Base-by-base conservation (phyloP, 2,329 filamentous ascomycete species). In the Scedosporium minutisporum region DNA sequence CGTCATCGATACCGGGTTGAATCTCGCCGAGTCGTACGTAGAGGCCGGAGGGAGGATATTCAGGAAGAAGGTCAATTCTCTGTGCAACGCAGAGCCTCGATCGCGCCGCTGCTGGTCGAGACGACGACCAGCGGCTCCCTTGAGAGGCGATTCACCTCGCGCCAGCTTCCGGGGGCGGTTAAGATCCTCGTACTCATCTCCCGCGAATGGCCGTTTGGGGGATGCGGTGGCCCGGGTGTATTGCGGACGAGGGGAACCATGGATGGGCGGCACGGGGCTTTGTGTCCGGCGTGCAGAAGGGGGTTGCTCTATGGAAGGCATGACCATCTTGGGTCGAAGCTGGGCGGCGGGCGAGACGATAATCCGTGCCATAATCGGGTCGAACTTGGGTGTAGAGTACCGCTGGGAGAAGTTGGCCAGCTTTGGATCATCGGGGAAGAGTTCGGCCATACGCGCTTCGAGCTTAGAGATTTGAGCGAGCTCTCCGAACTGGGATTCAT, bases 401-500 rank as follows among this genome's bases (percentile, higher is more conserved):
- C 93, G 88, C 64, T 88, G 84, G 10, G 86, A 82, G 72, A 97
- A 97, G 64, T 86, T 85, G 14, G 81, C 77, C 46, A 96, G 80
- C 63, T 84, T 87, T 3, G 91, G 88, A 69, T 97, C 93, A 64
- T 93, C 87, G 0, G 93, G 93, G 74, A 91, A 99, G n/a, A 97
- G 81, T 70, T 96, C 92, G 23, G 85, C 84, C 92, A 99, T 97
- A 57, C 95, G 87, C 69, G 88, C 88, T 74, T 99, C 96, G 16
- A 99, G 81, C 72, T 96, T 95, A 66, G 87, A 86, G 62, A 99
- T 91, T 69, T 97, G 93, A 5, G 89, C 86, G 4, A 97, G 82
- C 72, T 99, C 95, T 63, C 96, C 95, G 70, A 93, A 99, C 66
- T 92, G 87, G 10, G 92, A 93, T 76, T 99, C 95, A 72, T 96